A percentile compares a stretch with the other conserved stretches of the same genome.
These are phyloP conservation scores for Didymella segeticola DNA, from an alignment of 2,329 filamentous ascomycete genomes.

Conservation along the genomic window DNA sequence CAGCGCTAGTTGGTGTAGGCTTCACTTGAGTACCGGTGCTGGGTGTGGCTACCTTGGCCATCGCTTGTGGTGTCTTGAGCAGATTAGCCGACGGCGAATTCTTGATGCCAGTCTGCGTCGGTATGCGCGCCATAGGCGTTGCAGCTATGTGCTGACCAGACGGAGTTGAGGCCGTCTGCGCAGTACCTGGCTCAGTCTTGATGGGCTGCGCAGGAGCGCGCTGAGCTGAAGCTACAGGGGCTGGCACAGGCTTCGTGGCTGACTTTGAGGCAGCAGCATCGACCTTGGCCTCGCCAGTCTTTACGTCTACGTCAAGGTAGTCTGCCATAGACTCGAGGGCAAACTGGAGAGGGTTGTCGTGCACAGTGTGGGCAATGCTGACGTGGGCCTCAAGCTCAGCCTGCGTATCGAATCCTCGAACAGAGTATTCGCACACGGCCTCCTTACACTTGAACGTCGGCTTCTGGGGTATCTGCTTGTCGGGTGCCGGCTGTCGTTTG, in stretches of 20 bases:
- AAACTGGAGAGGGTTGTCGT: constrained; percentile 64
- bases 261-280: constrained; percentile 34
- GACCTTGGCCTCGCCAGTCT: constrained; percentile 47
- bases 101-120: constrained; percentile 48
- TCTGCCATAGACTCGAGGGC: constrained; percentile 60
- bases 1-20: constrained; percentile 40
- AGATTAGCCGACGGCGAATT: constrained; percentile 46
- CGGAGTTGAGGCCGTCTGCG: constrained; percentile 47
- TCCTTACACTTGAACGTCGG: constrained; percentile 61
- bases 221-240: constrained; percentile 18
- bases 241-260: constrained; percentile 29
- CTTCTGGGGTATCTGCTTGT: constrained; percentile 52
- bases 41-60: constrained; percentile 44
- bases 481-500: constrained; percentile 52
- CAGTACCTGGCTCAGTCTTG: constrained; percentile 43
- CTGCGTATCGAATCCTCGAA: constrained; percentile 62
- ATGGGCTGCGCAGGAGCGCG: constrained; percentile 35
- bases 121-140: constrained; percentile 48
- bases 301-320: constrained; percentile 58
- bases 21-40: constrained; percentile 40
- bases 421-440: constrained; percentile 60
- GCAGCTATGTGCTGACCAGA: constrained; percentile 37
- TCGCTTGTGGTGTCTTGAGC: constrained; percentile 48
- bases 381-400: constrained; percentile 62
- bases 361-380: constrained; percentile 59